Conservation (phyloP, 2,329 filamentous ascomycete genomes). For the Trichoderma atrobrunneum region DNA sequence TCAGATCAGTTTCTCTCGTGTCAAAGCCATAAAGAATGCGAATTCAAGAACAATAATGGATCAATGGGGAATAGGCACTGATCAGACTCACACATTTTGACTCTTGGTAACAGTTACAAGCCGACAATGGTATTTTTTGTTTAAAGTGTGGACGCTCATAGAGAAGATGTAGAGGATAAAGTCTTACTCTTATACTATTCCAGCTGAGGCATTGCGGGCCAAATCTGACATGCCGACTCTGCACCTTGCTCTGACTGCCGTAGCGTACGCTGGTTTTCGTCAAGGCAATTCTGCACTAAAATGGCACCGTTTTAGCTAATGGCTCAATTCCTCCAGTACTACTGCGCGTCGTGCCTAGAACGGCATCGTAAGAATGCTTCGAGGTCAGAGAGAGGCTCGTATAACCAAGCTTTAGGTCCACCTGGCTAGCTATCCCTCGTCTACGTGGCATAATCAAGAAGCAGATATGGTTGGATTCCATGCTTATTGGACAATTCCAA, state of each 20-base stretch:
- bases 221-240: neutral
- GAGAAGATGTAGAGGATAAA: neutral
- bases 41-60: neutral
- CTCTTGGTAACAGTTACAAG: neutral
- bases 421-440: neutral
- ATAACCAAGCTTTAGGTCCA: neutral
- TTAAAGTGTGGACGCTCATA: neutral
- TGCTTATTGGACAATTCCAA: neutral
- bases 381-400: neutral
- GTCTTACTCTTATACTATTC: neutral
- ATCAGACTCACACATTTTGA: neutral
- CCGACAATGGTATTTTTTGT: neutral
- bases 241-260: neutral
- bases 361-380: neutral
- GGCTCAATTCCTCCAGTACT: neutral
- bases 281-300: neutral
- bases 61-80: neutral
- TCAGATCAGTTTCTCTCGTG: neutral
- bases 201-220: neutral
- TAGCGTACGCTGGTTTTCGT: neutral
- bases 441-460: neutral
- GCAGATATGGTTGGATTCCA: neutral
- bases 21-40: neutral
- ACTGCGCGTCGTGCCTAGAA: neutral
- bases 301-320: neutral